Evolutionary conservation across 495 filamentous ascomycete genomes (phyloP).

Genomic region (Usnea hakonensis): DNA sequence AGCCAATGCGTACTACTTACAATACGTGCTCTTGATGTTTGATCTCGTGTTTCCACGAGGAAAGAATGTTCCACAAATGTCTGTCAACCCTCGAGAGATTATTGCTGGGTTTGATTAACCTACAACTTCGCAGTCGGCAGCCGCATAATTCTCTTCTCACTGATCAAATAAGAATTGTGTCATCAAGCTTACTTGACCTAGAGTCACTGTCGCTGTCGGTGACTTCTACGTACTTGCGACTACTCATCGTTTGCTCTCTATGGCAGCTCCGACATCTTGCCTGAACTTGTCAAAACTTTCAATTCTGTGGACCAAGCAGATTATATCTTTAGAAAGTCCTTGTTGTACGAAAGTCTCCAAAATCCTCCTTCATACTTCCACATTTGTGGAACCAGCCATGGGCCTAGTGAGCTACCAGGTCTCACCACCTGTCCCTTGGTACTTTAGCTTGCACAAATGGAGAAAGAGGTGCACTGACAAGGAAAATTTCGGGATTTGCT

Average conservation of each 20-base stretch:
- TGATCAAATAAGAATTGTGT: background rate
- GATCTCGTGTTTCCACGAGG: too few relatives aligned
- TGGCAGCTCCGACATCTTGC: constrained; percentile 39
- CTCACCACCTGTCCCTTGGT: constrained; percentile 41
- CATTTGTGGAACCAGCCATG: constrained; percentile 36
- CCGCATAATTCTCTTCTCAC: background rate
- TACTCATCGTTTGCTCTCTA: constrained; percentile 40
- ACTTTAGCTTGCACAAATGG: constrained; percentile 49
- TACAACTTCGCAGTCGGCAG: background rate
- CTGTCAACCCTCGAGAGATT: background rate
- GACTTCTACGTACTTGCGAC: constrained; percentile 19
- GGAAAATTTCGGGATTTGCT: constrained; percentile 41
- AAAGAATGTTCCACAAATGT: background rate
- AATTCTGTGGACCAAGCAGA: constrained; percentile 38
- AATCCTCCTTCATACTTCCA: constrained; percentile 44
- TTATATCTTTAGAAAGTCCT: constrained; percentile 1
- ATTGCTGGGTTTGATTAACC: background rate
- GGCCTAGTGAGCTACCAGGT: constrained; percentile 40
- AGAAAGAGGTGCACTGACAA: constrained; percentile 50
- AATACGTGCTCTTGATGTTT: too few relatives aligned
- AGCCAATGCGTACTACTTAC: too few relatives aligned
- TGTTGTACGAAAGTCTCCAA: constrained; percentile 26
- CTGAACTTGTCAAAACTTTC: constrained; percentile 42
- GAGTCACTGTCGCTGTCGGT: background rate
- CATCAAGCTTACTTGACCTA: background rate